These are phyloP conservation scores for Phanerochaete carnosa DNA, from an alignment of 768 basidiomycete species.

Conservation along the genomic window DNA sequence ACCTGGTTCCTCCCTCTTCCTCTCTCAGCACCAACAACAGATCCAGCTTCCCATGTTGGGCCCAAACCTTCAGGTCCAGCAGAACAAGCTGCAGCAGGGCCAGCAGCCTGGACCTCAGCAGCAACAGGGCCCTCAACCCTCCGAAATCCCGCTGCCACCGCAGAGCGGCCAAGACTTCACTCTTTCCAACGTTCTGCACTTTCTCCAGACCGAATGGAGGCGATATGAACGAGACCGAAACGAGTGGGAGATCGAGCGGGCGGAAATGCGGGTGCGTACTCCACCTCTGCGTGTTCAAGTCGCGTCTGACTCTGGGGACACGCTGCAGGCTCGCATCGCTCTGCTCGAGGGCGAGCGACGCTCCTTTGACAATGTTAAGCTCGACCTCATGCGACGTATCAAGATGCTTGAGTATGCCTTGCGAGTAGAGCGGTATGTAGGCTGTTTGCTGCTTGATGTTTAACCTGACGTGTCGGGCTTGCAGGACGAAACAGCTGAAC, in stretches of 20 bases:
- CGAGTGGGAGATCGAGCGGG: slow-evolving; percentile 99
- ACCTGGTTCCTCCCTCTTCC: slow-evolving; percentile 15
- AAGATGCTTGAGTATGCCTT: slow-evolving; percentile 99
- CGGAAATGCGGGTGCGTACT: slow-evolving; percentile 91
- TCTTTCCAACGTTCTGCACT: slow-evolving; percentile 93
- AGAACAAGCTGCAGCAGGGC: slow-evolving; percentile 41
- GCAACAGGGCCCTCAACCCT: slow-evolving; percentile 53
- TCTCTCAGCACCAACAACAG: slow-evolving; percentile 24
- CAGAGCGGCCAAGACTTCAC: slow-evolving; percentile 91
- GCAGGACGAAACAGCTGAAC: slow-evolving; percentile 77
- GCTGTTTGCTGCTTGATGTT: slow-evolving; percentile 12
- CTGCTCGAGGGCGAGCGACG: slow-evolving; percentile 95
- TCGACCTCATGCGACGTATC: slow-evolving; percentile 93
- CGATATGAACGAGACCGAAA: slow-evolving; percentile 97
- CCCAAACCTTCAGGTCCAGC: slow-evolving; percentile 59
- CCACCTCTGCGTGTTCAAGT: slow-evolving; percentile 14
- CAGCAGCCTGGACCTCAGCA: slow-evolving; percentile 38
- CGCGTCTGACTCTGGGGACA: slow-evolving; percentile 16
- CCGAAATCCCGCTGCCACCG: slow-evolving; percentile 68
- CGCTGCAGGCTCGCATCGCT: slow-evolving; percentile 86
- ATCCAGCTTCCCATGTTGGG: slow-evolving; percentile 71
- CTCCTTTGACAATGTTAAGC: slow-evolving; percentile 95
- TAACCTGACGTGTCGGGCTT: slow-evolving; percentile 34
- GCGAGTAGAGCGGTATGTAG: slow-evolving; percentile 88
- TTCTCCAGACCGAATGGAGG: slow-evolving; percentile 97